Evolutionary conservation across 1,284 basidiomycete genomes (phyloP), one percentile per base, ranked within the genome.

Genomic region (Somion occarium): DNA sequence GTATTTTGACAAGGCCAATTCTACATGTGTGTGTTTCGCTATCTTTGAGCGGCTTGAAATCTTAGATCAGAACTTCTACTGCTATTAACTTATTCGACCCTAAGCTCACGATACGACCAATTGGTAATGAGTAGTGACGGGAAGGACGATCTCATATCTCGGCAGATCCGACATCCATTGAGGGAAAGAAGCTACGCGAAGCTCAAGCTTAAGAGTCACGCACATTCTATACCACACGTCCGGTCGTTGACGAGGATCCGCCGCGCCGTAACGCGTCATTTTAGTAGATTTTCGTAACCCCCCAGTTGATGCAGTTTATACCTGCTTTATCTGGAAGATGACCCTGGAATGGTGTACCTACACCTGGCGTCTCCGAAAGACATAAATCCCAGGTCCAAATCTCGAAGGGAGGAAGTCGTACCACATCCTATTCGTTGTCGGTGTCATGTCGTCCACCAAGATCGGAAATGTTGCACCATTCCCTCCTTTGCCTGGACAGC

Each of bases 401-500:
- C 30, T 34, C 7, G 30, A 34, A 15, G 7, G 30, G 15, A 34
- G 9, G 39, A 7, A 41, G 39, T 41, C 39, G 39, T 41, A 15
- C 20, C 39, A 41, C 39, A 15, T 7, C 19, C 39, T 41, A 15
- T 22, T 18, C 20, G 9, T 41, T 19, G 39, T 18, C 7, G 20
- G 39, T 34, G 30, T 34, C 39, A 50, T 50, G 49, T 50, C 49
- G 13, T 12, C 44, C 25, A 26, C 44, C 7, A 50, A 50, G 42
- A 13, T 50, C 18, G 49, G 49, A 12, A 50, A 46, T 13, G 34
- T 50, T n/a, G 42, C 49, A 7, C 49, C 49, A 5, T 50, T 50
- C 26, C 49, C 49, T 19, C 49, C 49, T 11, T 22, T 37, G 3
- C 49, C 49, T 19, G 49, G 49, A 18, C 49, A 50, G 24, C 49